Evolutionary conservation across 202 grass and related monocot species (phyloP).

Genomic region (Elaeis oleifera): DNA sequence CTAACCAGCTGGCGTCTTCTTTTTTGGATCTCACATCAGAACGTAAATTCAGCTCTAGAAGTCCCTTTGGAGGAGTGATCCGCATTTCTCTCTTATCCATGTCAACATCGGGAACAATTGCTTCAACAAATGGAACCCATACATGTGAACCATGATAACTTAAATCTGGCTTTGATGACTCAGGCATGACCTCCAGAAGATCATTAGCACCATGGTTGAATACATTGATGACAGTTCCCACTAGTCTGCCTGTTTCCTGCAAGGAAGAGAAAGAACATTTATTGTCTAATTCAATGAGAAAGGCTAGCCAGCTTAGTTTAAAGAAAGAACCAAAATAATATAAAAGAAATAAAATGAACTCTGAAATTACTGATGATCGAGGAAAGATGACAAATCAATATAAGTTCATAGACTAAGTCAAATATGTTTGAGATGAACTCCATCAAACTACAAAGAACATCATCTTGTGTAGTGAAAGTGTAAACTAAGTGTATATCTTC

Average conservation of each 20-base stretch:
- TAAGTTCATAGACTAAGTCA: too few species aligned
- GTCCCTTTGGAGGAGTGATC: constrained; percentile 93
- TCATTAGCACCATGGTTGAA: constrained; percentile 72
- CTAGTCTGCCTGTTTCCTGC: constrained; percentile 66
- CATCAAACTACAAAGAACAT: too few species aligned
- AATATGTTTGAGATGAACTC: too few species aligned
- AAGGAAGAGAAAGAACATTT: neutral
- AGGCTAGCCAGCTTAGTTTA: neutral
- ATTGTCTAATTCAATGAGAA: neutral
- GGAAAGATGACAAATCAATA: too few species aligned
- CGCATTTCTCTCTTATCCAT: constrained; percentile 61
- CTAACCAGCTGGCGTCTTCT: constrained; percentile 90
- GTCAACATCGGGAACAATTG: constrained; percentile 88
- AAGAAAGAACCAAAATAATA: too few species aligned
- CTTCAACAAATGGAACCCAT: constrained; percentile 87
- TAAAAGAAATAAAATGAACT: too few species aligned
- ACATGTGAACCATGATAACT: constrained; percentile 39
- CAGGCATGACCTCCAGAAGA: constrained; percentile 65
- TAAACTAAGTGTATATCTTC: too few species aligned
- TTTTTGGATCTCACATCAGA: constrained; percentile 67
- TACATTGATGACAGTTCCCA: constrained; percentile 67
- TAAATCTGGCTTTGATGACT: constrained; percentile 31
- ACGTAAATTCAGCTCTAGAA: constrained; percentile 80
- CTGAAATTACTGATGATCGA: too few species aligned
- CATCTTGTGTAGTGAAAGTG: too few species aligned